Evolutionary conservation across 345 rosid species (phyloP).

Genomic region (Eutrema japonicum): DNA sequence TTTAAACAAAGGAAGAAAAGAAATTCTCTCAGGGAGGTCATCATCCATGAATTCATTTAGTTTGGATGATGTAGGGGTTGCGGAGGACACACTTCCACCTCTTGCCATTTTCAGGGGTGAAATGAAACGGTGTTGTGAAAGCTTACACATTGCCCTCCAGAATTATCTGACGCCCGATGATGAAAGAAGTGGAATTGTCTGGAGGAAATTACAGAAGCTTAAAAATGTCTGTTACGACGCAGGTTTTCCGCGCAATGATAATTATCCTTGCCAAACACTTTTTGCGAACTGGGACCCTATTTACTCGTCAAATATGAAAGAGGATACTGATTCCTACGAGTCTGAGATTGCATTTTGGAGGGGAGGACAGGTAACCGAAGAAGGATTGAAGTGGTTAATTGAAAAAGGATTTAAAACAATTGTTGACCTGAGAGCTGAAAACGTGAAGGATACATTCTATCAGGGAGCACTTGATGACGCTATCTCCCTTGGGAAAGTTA

Average conservation of each 20-base stretch:
- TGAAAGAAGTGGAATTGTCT: slow-evolving; percentile 63
- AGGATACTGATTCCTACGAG: slow-evolving; percentile 50
- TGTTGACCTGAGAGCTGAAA: slow-evolving; percentile 86
- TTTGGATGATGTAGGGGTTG: slow-evolving; percentile 53
- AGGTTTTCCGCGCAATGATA: slow-evolving; percentile 77
- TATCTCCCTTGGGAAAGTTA: slow-evolving; percentile 60
- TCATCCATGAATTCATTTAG: slow-evolving; percentile 57
- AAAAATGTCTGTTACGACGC: slow-evolving; percentile 90
- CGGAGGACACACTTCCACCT: slow-evolving; percentile 82
- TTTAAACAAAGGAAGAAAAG: slow-evolving; percentile 85
- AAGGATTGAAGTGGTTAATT: slow-evolving; percentile 83
- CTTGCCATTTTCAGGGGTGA: slow-evolving; percentile 88
- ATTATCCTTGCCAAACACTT: slow-evolving; percentile 66
- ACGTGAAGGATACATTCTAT: slow-evolving; percentile 77
- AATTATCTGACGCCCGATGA: slow-evolving; percentile 77
- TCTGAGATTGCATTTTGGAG: slow-evolving; percentile 83
- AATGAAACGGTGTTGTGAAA: slow-evolving; percentile 97
- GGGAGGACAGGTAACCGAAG: slow-evolving; percentile 93
- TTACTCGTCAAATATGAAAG: slow-evolving; percentile 62
- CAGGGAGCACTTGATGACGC: slow-evolving; percentile 70
- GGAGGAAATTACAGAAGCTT: slow-evolving; percentile 94
- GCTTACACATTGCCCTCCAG: slow-evolving; percentile 92
- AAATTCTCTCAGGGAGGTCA: slow-evolving; percentile 88
- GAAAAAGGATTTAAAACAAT: slow-evolving; percentile 80
- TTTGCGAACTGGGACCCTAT: slow-evolving; percentile 89